Evolutionary conservation across 768 basidiomycete species (phyloP), one percentile per base, ranked within the genome.

Genomic region (Phaeotremella skinneri): DNA sequence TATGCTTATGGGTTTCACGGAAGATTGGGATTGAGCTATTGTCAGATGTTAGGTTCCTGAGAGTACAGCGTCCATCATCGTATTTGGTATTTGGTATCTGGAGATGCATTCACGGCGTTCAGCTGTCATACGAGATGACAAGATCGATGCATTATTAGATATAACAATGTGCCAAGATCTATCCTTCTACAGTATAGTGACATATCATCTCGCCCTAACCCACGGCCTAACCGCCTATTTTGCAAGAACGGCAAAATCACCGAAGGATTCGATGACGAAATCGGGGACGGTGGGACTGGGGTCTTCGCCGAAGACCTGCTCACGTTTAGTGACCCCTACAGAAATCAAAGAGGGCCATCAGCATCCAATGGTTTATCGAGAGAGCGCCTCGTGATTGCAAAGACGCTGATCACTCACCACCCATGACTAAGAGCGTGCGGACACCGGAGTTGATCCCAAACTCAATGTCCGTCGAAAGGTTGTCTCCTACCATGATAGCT

Each of bases 401-500:
- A 6, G 23, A 25, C 77, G 23, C 25, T 29, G 13, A 45, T 13
- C 7, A 45, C 43, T 26, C 27, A 31, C 72, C 72, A 5, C 73
- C 70, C 66, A 98, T 79, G 56, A 98, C 94, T 41, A 97, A 85
- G 56, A 97, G 80, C 0, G 94, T 97, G 17, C 87, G 77, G 21
- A 96, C 81, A 26, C 90, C 90, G 41, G 91, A 90, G 47, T 83
- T 83, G 73, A 89, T 83, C 50, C 94, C 96, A 70, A 98, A 99
- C 52, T 88, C 78, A 67, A 99, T 97, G 78, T 99, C 94, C 4
- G 96, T 98, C 75, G 90, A 88, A 64, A 99, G 82, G 60, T 94
- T 84, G 79, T 99, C 94, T 41, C 94, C 94, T 45, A 98, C 82
- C 91, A 99, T 97, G 74, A 98, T 85, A 16, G 93, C 92, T 52